Evolutionary conservation across 257 asterid species (phyloP).

Genomic region (Plantago ovata): DNA sequence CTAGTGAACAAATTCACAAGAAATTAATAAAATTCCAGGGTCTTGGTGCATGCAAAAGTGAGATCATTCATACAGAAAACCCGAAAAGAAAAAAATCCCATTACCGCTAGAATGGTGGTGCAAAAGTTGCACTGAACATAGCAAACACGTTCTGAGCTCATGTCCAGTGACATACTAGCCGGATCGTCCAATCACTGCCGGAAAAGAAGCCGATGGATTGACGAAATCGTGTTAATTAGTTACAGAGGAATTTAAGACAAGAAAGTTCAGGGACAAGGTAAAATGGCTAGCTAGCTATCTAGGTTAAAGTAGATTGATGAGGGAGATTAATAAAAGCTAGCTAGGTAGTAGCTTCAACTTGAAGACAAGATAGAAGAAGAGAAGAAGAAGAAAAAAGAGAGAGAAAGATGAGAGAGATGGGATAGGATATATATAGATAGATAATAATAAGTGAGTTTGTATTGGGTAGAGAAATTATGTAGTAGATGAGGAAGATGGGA

Average conservation of each 20-base stretch:
- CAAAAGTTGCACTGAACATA: constrained; percentile 92
- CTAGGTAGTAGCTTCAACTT: constrained; percentile 23
- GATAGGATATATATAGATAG: constrained; percentile 12
- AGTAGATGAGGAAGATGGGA: constrained; percentile 32
- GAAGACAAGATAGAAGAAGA: constrained; percentile 19
- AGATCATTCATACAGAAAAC: background rate
- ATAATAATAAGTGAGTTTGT: constrained; percentile 21
- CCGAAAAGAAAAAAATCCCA: background rate
- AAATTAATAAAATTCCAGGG: background rate
- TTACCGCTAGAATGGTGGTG: constrained; percentile 91
- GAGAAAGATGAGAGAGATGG: constrained; percentile 20
- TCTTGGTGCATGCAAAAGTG: constrained; percentile 24
- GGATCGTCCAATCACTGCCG: constrained; percentile 21
- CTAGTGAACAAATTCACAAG: constrained; percentile 6
- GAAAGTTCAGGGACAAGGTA: too few species aligned
- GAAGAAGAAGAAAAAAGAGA: background rate
- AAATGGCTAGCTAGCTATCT: too few species aligned
- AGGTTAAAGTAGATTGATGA: background rate
- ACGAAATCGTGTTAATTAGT: too few species aligned
- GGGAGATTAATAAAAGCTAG: constrained; percentile 26
- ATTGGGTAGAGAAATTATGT: constrained; percentile 25
- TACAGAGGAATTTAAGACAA: too few species aligned
- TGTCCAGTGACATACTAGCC: constrained; percentile 63
- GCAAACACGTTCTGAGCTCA: constrained; percentile 73
- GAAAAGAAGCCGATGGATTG: background rate